Conservation (phyloP, 2,329 filamentous ascomycete species). For the Chaetoscypha palmicola region DNA sequence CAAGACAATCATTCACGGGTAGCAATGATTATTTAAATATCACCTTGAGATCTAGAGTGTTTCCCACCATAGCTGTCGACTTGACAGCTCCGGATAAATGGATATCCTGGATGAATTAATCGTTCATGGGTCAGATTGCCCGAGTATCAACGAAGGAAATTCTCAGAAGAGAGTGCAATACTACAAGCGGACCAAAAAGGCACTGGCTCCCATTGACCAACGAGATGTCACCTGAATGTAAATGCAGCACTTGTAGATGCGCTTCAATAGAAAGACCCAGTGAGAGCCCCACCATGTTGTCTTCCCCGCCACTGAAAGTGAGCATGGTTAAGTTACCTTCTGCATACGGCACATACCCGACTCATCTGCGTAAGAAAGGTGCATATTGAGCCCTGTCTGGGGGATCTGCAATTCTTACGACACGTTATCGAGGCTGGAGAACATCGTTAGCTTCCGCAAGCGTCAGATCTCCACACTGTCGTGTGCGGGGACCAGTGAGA, state of each 20-base stretch:
- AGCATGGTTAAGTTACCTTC: background rate
- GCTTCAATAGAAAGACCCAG: too few relatives aligned
- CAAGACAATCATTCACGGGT: too few relatives aligned
- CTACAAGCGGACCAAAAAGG: background rate
- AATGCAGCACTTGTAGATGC: too few relatives aligned
- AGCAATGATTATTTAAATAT: too few relatives aligned
- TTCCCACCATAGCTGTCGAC: background rate
- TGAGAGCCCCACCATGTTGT: background rate
- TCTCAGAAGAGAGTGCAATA: too few relatives aligned
- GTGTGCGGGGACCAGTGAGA: background rate
- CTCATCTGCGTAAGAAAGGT: too few relatives aligned
- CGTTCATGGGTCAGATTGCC: background rate
- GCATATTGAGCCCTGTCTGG: background rate
- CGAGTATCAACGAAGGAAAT: background rate
- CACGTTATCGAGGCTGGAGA: background rate
- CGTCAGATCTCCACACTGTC: background rate
- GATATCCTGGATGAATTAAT: background rate
- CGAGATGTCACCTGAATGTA: too few relatives aligned
- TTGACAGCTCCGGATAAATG: conserved; percentile 2
- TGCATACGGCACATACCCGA: background rate
- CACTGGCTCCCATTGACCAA: background rate
- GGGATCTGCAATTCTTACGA: background rate
- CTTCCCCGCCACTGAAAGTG: background rate
- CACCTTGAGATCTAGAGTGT: too few relatives aligned
- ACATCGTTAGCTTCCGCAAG: background rate